phyloP scores from a whole-genome alignment of 140 eudicot species.

The Artemisia princeps region DNA sequence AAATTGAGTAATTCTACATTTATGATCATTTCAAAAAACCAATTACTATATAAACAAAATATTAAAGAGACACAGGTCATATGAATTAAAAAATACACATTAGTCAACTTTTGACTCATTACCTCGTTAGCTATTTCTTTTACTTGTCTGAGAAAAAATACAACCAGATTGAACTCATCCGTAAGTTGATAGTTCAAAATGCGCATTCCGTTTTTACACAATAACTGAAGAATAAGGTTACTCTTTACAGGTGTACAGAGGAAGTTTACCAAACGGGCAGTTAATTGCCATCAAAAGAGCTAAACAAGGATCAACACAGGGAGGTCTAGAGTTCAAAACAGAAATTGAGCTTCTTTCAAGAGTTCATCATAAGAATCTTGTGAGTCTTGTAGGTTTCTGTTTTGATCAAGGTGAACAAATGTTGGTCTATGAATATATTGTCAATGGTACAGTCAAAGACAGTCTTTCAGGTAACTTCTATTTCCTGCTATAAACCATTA shows the following conservation, averaged over 20 bases:
- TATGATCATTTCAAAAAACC: too few species aligned
- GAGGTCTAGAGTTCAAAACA: constrained; percentile 78
- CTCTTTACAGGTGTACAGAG: constrained; percentile 68
- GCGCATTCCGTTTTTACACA: not conserved
- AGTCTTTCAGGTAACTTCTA: constrained; percentile 67
- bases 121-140: too few species aligned
- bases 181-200: too few species aligned
- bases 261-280: constrained; percentile 57
- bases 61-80: too few species aligned
- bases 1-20: too few species aligned
- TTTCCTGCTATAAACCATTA: not conserved
- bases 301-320: constrained; percentile 71
- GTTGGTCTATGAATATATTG: constrained; percentile 74
- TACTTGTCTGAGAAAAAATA: too few species aligned
- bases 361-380: constrained; percentile 93
- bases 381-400: constrained; percentile 79
- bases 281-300: constrained; percentile 83
- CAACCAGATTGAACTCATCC: too few species aligned
- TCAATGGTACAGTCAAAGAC: constrained; percentile 77
- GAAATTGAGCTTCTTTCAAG: constrained; percentile 95
- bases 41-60: too few species aligned
- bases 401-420: constrained; percentile 82
- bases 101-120: too few species aligned
- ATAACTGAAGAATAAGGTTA: not conserved
- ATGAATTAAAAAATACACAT: too few species aligned